Evolutionary conservation across 2,329 filamentous ascomycete genomes (phyloP).

Genomic region (Penicillium sp.): DNA sequence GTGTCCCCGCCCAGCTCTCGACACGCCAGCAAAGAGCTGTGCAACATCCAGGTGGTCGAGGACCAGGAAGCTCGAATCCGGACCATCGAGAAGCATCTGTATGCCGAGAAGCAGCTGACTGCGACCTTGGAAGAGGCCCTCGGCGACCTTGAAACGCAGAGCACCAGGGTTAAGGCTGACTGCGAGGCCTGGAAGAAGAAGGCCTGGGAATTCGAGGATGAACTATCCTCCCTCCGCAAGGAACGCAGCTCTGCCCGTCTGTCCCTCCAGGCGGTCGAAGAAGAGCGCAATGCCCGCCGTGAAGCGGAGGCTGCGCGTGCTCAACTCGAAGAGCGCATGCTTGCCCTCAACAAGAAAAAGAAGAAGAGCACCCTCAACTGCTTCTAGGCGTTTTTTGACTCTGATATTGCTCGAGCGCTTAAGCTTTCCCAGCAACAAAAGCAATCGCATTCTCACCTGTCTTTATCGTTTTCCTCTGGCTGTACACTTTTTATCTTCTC

Average conservation of each 20-base stretch:
- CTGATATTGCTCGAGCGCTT: neutral
- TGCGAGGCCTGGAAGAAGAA: slow-evolving; percentile 89
- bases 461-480: slow-evolving; percentile 11
- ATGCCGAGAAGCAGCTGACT: slow-evolving; percentile 93
- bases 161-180: slow-evolving; percentile 87
- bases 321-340: slow-evolving; percentile 92
- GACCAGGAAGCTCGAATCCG: slow-evolving; percentile 94
- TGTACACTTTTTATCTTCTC: slow-evolving; percentile 17
- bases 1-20: slow-evolving; percentile 61
- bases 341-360: slow-evolving; percentile 87
- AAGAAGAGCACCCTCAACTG: slow-evolving; percentile 95
- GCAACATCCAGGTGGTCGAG: slow-evolving; percentile 78
- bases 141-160: slow-evolving; percentile 86
- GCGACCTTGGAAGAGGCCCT: slow-evolving; percentile 93
- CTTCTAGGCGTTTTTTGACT: slow-evolving; percentile 62
- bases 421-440: slow-evolving; percentile 12
- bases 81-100: slow-evolving; percentile 94
- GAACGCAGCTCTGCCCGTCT: slow-evolving; percentile 59
- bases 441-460: slow-evolving; percentile 15
- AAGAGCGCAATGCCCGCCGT: slow-evolving; percentile 88
- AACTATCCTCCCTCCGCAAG: slow-evolving; percentile 52
- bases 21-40: slow-evolving; percentile 77
- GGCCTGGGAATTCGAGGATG: slow-evolving; percentile 70
- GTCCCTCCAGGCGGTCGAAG: slow-evolving; percentile 84
- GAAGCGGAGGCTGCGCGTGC: slow-evolving; percentile 85